These are phyloP conservation scores for Tuber calosporum DNA, from an alignment of 495 filamentous ascomycete species.

Conservation along the genomic window DNA sequence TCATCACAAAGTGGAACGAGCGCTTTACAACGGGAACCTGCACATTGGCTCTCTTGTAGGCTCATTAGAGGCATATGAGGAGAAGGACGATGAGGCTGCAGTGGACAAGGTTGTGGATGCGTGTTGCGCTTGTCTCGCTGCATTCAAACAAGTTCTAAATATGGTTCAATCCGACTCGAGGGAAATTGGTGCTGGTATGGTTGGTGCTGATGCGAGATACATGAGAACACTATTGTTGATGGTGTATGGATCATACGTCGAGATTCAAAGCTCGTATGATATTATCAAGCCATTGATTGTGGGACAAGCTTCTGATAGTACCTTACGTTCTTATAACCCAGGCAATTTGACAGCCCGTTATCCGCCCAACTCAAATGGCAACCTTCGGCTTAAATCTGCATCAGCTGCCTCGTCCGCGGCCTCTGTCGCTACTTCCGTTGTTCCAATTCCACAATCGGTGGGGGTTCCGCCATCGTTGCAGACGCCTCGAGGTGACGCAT, in stretches of 20 bases:
- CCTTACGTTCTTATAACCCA: conserved; percentile 6
- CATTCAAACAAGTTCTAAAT: conserved; percentile 66
- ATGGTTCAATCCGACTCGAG: conserved; percentile 62
- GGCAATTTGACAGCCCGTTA: conserved; percentile 13
- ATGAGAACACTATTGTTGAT: conserved; percentile 72
- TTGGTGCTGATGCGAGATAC: conserved; percentile 60
- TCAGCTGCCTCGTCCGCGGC: conserved; percentile 24
- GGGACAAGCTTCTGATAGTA: conserved; percentile 10
- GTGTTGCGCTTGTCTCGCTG: conserved; percentile 62
- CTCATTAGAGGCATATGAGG: conserved; percentile 37
- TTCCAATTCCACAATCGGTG: conserved; percentile 18
- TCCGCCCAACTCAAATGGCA: conserved; percentile 18
- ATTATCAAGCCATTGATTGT: conserved; percentile 32
- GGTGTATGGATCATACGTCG: conserved; percentile 71
- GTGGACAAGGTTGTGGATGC: conserved; percentile 57
- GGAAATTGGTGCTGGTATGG: conserved; percentile 58
- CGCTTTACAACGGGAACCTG: conserved; percentile 37
- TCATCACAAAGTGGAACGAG: conserved; percentile 36
- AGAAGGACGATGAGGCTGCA: conserved; percentile 35
- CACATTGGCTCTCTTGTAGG: conserved; percentile 37
- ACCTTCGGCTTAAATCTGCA: conserved; percentile 22
- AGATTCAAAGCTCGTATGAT: conserved; percentile 50
- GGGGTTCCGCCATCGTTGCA: conserved; percentile 20
- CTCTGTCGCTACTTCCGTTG: conserved; percentile 21
- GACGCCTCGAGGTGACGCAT: conserved; percentile 26